A percentile compares a stretch with the other conserved stretches of the same genome.
These are phyloP conservation scores for Diplodia intermedia DNA, from an alignment of 2,329 filamentous ascomycete species.

Conservation along the genomic window DNA sequence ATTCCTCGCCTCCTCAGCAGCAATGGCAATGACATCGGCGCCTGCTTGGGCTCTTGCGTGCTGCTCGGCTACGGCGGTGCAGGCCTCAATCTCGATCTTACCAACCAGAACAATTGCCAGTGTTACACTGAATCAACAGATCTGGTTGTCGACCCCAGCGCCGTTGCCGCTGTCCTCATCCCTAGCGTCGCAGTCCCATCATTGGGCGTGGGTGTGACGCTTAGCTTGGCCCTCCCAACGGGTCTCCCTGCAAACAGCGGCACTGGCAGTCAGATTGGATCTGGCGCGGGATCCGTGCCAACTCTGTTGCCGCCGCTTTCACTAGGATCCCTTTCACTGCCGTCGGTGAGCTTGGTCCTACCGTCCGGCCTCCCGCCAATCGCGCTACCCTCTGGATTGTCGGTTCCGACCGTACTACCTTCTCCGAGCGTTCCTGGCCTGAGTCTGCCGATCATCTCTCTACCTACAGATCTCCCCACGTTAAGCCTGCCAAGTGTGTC, in stretches of 20 bases:
- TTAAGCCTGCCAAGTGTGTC: not conserved
- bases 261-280: not conserved
- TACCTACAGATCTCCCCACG: not conserved
- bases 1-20: conserved; percentile 27
- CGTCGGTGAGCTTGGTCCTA: not conserved
- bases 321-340: not conserved
- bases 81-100: conserved; percentile 16
- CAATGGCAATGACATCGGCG: conserved; percentile 21
- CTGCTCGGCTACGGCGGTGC: conserved; percentile 22
- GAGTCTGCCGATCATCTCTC: not conserved
- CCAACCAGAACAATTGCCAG: conserved; percentile 19
- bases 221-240: conserved; percentile 6
- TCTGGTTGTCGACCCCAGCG: conserved; percentile 13
- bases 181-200: conserved; percentile 1
- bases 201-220: not conserved
- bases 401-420: not conserved
- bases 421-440: not conserved
- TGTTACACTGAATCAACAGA: conserved; percentile 9
- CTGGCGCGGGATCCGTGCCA: not conserved
- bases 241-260: not conserved
- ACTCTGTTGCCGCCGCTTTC: conserved; percentile 12
- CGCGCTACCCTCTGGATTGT: not conserved
- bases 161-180: conserved; percentile 16
- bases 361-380: not conserved
- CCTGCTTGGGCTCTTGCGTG: conserved; percentile 23